Evolutionary conservation across 306 rosid species (phyloP).

Genomic region (Fragaria ananassa): DNA sequence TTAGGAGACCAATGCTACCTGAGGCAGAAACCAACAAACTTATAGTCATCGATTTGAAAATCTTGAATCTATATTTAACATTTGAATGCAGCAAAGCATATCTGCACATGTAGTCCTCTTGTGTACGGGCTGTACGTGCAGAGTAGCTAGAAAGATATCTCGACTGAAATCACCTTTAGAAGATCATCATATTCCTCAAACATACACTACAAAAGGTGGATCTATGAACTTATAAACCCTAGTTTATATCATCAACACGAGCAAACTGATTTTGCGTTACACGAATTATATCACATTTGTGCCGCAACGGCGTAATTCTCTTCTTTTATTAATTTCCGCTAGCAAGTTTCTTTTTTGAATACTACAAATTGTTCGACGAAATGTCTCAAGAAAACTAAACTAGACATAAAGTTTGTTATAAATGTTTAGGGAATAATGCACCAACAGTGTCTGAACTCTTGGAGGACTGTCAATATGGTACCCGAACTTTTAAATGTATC

Average conservation of each 20-base stretch:
- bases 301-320: not conserved
- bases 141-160: not conserved
- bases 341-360: not conserved
- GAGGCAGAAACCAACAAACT: slow-evolving; percentile 10
- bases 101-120: not conserved
- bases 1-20: not conserved
- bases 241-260: not conserved
- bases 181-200: not conserved
- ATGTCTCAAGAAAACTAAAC: too few relatives aligned
- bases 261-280: not conserved
- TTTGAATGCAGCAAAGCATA: not conserved
- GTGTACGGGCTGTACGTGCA: slow-evolving; percentile 8
- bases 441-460: too few relatives aligned
- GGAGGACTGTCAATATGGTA: too few relatives aligned
- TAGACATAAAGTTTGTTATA: too few relatives aligned
- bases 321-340: not conserved
- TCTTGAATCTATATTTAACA: not conserved
- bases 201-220: not conserved
- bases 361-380: not conserved
- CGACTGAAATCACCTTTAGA: not conserved
- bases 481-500: too few relatives aligned
- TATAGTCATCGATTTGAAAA: not conserved
- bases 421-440: too few relatives aligned
- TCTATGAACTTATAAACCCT: not conserved
- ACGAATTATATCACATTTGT: not conserved